These are phyloP conservation scores for Elsinoe necatrix DNA, from an alignment of 2,329 filamentous ascomycete genomes.

Conservation along the genomic window DNA sequence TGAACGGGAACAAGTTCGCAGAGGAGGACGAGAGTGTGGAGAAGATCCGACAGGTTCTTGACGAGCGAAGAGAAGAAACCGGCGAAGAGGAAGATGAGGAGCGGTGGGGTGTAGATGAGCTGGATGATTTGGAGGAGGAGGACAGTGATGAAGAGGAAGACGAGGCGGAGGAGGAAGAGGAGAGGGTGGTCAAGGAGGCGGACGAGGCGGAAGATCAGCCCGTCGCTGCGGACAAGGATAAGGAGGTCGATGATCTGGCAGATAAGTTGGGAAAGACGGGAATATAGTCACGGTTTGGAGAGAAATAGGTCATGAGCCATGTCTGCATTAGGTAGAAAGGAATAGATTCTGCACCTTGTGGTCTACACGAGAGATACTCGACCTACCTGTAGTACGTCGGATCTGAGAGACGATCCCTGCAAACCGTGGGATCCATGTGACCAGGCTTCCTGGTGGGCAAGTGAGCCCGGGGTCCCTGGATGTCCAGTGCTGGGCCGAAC, in stretches of 20 bases:
- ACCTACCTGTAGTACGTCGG: background rate
- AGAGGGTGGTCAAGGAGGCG: constrained; percentile 61
- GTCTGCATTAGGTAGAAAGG: background rate
- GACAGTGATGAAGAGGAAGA: constrained; percentile 63
- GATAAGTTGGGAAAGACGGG: constrained; percentile 64
- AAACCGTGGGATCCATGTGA: too few species aligned
- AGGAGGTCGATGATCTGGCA: constrained; percentile 73
- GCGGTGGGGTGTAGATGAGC: constrained; percentile 74
- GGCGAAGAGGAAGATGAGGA: constrained; percentile 58
- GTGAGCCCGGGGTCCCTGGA: too few species aligned
- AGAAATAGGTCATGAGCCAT: background rate
- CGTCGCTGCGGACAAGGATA: constrained; percentile 60
- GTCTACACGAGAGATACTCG: background rate
- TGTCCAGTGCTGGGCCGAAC: too few species aligned
- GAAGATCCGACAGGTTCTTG: constrained; percentile 56
- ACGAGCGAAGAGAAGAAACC: constrained; percentile 46
- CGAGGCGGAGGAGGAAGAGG: constrained; percentile 51
- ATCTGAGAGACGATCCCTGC: too few species aligned
- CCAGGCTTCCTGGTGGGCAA: too few species aligned
- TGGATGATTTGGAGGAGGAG: constrained; percentile 75
- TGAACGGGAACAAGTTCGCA: constrained; percentile 92
- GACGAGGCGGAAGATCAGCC: constrained; percentile 66
- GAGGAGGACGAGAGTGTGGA: constrained; percentile 72
- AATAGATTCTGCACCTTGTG: background rate
- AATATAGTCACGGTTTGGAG: constrained; percentile 25